Percentiles rank a stretch among this genome's conserved stretches.
Conservation (phyloP, 2,329 filamentous ascomycete species). For the Ampelomyces quisqualis region DNA sequence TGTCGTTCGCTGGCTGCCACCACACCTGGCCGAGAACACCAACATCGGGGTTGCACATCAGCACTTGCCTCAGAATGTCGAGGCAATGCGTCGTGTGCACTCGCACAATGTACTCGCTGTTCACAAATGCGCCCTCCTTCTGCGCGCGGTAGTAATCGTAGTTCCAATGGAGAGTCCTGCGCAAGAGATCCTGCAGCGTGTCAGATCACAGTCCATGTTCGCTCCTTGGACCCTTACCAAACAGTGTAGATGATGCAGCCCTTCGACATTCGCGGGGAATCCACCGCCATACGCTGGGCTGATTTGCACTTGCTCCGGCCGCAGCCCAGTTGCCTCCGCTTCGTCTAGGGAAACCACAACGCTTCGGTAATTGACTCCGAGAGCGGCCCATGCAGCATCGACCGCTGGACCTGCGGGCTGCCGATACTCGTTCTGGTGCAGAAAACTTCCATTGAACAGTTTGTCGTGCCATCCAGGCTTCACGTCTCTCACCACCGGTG, state of each 20-base stretch:
- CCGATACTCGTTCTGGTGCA: conserved; percentile 57
- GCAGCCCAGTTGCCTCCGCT: conserved; percentile 54
- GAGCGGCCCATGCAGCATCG: conserved; percentile 58
- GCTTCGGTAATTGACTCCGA: conserved; percentile 52
- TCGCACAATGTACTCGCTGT: conserved; percentile 56
- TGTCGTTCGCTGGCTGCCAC: conserved; percentile 48
- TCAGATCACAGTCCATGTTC: conserved; percentile 11
- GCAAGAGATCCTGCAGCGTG: conserved; percentile 55
- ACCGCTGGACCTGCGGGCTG: conserved; percentile 54
- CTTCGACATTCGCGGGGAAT: conserved; percentile 60
- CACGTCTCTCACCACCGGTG: conserved; percentile 44
- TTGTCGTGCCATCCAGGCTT: conserved; percentile 46
- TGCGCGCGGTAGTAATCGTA: conserved; percentile 57
- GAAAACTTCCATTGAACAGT: conserved; percentile 59
- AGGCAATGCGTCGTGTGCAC: conserved; percentile 62
- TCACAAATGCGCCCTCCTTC: conserved; percentile 56
- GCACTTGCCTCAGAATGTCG: conserved; percentile 61
- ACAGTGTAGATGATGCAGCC: conserved; percentile 60
- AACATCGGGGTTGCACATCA: conserved; percentile 64
- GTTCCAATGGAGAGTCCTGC: conserved; percentile 61
- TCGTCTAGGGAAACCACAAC: conserved; percentile 54
- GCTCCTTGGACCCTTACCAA: conserved; percentile 43
- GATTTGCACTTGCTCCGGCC: conserved; percentile 57
- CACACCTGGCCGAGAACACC: conserved; percentile 63
- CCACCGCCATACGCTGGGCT: conserved; percentile 59